Evolutionary conservation across 768 basidiomycete species (phyloP).

Genomic region (Coprinopsis strossmayeri): DNA sequence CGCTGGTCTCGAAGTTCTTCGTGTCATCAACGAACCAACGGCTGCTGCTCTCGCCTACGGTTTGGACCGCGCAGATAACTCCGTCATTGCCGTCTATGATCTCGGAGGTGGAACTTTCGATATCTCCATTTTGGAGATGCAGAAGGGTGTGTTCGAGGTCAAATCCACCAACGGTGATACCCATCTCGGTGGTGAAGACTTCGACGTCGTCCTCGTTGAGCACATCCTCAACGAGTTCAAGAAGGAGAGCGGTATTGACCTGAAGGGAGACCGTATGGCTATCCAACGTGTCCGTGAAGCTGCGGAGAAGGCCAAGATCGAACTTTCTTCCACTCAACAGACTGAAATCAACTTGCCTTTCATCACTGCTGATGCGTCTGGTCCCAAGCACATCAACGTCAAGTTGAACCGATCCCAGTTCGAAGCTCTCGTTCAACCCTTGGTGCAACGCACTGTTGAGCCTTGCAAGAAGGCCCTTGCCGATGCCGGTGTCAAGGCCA

Average conservation of each 20-base stretch:
- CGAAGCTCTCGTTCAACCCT: conserved; percentile 74
- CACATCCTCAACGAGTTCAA: conserved; percentile 89
- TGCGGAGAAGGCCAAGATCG: conserved; percentile 99
- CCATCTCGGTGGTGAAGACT: conserved; percentile 94
- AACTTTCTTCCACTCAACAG: conserved; percentile 88
- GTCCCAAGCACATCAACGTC: conserved; percentile 95
- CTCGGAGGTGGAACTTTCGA: conserved; percentile 98
- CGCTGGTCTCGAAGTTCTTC: conserved; percentile 93
- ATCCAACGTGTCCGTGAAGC: conserved; percentile 99
- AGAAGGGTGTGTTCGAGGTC: conserved; percentile 99
- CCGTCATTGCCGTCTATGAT: conserved; percentile 96
- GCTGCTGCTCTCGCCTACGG: conserved; percentile 98
- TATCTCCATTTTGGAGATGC: conserved; percentile 99
- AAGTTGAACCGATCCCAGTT: conserved; percentile 87
- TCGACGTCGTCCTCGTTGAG: conserved; percentile 86
- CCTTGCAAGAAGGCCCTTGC: conserved; percentile 97
- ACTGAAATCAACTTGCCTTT: conserved; percentile 98
- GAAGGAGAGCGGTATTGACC: conserved; percentile 81
- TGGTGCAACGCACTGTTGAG: conserved; percentile 86
- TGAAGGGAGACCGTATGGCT: conserved; percentile 86
- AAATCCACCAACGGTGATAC: conserved; percentile 99
- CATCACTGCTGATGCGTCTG: conserved; percentile 92
- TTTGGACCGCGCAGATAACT: conserved; percentile 79
- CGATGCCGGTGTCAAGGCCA: conserved; percentile 90
- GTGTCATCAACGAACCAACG: conserved; percentile 98